Base-by-base conservation (phyloP, 1,284 basidiomycete species). In the Puccinia coronata region DNA sequence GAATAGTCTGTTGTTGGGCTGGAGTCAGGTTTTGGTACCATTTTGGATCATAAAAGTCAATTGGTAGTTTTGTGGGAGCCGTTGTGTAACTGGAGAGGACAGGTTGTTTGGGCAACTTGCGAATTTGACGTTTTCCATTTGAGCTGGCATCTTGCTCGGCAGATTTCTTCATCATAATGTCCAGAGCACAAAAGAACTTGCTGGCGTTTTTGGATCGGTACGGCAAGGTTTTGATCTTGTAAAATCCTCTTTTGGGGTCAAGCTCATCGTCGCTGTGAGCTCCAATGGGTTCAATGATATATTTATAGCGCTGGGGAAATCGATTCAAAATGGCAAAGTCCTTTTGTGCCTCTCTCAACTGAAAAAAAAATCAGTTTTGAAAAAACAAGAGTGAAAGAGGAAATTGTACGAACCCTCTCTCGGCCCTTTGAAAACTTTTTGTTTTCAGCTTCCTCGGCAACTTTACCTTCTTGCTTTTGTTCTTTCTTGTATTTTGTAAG, bases 181-280 rank as follows among this genome's bases (percentile, higher is more conserved):
- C 69, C 28, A 80, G 36, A 5, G n/a, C 9, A 5, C 43, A n/a
- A 25, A 80, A 63, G 36, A 80, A 73, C 1, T n/a, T 31, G 6
- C 47, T 65, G 23, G 59, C 25, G 41, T 80, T 80, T 5, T 80
- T 73, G 5, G 70, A 80, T 34, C 49, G 57, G 59, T 73, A 73
- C 16, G 8, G 20, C n/a, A 80, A 41, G 0, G 79, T 73, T 51
- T 80, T 80, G 41, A 80, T 73, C 6, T 70, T 34, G 14, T 51
- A 72, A 31, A 61, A 51, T 23, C 41, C 49, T 3, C 51, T 63
- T 1, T 14, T 16, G n/a, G 36, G 41, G 11, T 43, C 57, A 31
- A n/a, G 0, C 51, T 80, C 34, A 31, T 80, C 70, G 34, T 80
- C 41, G 43, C 69, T 80, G 43, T 73, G 79, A 1, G 55, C 59